Conservation (phyloP, 139 green algal genomes). For the Chlamydomonas urium region DNA sequence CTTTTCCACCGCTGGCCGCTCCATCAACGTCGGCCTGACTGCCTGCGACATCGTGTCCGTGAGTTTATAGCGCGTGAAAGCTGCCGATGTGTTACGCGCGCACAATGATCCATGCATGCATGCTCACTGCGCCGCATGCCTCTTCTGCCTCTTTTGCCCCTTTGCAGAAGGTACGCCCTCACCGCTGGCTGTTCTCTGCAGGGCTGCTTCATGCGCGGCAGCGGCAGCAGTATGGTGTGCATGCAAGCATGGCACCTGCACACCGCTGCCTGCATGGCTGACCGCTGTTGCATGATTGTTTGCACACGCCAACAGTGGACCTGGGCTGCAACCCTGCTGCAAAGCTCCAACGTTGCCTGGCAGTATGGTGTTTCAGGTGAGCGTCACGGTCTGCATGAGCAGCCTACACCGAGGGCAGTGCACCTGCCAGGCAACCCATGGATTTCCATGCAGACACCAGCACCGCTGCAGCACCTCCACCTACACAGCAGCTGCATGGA, state of each 20-base stretch:
- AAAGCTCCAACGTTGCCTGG: slow-evolving; percentile 31
- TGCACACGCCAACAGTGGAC: too few species aligned
- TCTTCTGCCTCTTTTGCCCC: too few species aligned
- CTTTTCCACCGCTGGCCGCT: slow-evolving; percentile 57
- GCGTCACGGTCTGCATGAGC: neutral
- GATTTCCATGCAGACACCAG: too few species aligned
- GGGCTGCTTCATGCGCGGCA: neutral
- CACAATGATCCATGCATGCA: too few species aligned
- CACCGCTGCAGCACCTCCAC: too few species aligned
- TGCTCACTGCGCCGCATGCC: too few species aligned
- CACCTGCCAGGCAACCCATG: too few species aligned
- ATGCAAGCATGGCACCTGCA: too few species aligned
- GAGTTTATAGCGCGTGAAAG: neutral
- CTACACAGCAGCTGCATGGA: too few species aligned
- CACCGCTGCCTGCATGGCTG: neutral
- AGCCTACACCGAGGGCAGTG: slow-evolving; percentile 48
- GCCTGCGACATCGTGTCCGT: slow-evolving; percentile 64
- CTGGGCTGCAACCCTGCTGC: slow-evolving; percentile 52
- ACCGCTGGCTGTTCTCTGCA: neutral
- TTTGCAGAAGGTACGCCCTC: neutral
- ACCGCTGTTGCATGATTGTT: neutral
- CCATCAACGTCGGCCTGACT: slow-evolving; percentile 64
- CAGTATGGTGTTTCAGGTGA: slow-evolving; percentile 19
- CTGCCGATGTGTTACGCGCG: neutral
- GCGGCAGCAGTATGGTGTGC: too few species aligned